phyloP scores from a whole-genome alignment of 2,329 filamentous ascomycete genomes.

The Ascochyta rabiei region DNA sequence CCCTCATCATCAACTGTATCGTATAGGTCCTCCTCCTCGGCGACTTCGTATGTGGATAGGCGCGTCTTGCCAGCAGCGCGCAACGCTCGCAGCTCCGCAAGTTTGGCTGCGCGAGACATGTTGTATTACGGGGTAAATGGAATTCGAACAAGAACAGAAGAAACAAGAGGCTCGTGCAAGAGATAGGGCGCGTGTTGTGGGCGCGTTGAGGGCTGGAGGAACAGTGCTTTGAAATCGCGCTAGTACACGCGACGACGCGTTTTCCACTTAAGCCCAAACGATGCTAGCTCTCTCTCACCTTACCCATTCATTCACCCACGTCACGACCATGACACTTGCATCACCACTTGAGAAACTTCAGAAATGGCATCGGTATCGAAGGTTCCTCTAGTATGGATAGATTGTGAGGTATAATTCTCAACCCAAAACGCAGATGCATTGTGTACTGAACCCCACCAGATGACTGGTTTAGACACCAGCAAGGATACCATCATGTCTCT shows the following conservation, averaged over 20 bases:
- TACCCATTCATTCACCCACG: conserved; percentile 6
- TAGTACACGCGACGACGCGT: conserved; percentile 29
- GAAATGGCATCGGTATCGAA: conserved; percentile 60
- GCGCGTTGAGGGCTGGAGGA: conserved; percentile 33
- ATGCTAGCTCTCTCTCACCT: conserved; percentile 2
- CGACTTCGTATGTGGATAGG: conserved; percentile 83
- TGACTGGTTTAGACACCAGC: conserved; percentile 84
- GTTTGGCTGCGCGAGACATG: conserved; percentile 46
- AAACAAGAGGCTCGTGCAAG: conserved; percentile 18
- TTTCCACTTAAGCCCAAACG: conserved; percentile 12
- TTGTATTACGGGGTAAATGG: conserved; percentile 23
- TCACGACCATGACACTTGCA: conserved; percentile 5
- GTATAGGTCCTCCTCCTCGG: conserved; percentile 84
- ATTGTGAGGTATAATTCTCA: conserved; percentile 64
- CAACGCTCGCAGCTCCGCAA: conserved; percentile 81
- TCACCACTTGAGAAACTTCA: conserved; percentile 3
- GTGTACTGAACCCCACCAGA: conserved; percentile 60
- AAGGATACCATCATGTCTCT: conserved; percentile 88
- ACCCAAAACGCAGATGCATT: too few species aligned
- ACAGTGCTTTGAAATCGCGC: conserved; percentile 24
- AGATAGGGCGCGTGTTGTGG: conserved; percentile 21
- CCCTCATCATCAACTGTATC: conserved; percentile 96
- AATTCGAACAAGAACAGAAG: conserved; percentile 16
- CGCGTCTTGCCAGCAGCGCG: conserved; percentile 90
- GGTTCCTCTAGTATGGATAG: conserved; percentile 83